Evolutionary conservation across 2,329 filamentous ascomycete species (phyloP).

Genomic region (Fusarium vanettenii): DNA sequence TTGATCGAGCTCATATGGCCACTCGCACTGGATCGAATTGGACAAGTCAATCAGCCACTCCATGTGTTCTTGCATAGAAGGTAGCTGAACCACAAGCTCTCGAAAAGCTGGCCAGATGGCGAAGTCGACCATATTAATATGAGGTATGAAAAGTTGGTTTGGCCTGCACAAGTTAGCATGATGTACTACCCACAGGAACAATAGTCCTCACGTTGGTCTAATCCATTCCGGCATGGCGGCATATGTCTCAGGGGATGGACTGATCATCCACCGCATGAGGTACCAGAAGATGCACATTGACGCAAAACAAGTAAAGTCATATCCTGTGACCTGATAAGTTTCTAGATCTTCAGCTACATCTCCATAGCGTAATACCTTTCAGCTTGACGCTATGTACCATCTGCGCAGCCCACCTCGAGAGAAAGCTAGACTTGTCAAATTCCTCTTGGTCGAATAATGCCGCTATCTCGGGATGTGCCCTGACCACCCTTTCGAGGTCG

Average conservation of each 20-base stretch:
- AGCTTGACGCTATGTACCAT: constrained; percentile 24
- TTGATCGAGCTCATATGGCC: constrained; percentile 11
- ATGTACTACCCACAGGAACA: fast-evolving
- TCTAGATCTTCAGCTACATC: background rate
- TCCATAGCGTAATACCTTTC: background rate
- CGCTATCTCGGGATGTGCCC: background rate
- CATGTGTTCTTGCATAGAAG: constrained; percentile 23
- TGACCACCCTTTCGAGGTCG: fast-evolving
- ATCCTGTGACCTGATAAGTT: background rate
- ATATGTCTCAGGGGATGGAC: constrained; percentile 14
- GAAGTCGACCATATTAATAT: constrained; percentile 21
- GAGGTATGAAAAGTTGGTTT: constrained; percentile 5
- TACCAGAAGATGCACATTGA: constrained; percentile 21
- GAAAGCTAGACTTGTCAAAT: constrained; percentile 17
- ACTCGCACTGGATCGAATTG: background rate
- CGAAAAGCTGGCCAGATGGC: constrained; percentile 15
- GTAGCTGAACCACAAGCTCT: constrained; percentile 14
- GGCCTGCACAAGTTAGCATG: background rate
- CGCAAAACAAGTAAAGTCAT: constrained; percentile 24
- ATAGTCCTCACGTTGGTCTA: background rate
- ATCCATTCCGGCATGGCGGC: constrained; percentile 25
- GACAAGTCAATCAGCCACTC: constrained; percentile 15
- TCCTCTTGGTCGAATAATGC: constrained; percentile 8
- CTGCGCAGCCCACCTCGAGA: constrained; percentile 23
- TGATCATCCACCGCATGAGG: constrained; percentile 25